Evolutionary conservation across 2,329 filamentous ascomycete genomes (phyloP), one percentile per base, ranked within the genome.

Genomic region (Exophiala bonariae): DNA sequence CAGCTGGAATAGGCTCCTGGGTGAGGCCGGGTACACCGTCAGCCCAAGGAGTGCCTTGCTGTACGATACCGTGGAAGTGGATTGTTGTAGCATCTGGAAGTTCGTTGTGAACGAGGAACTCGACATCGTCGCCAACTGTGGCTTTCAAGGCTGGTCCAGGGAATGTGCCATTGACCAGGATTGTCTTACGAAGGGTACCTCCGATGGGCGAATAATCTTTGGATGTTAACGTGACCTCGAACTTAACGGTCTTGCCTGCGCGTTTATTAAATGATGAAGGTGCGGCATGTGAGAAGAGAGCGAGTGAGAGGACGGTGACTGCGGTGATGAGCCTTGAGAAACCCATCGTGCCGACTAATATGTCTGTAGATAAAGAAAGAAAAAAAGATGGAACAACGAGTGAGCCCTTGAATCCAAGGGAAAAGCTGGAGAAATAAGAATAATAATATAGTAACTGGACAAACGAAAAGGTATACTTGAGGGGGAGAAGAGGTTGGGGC

Each of bases 51-150:
- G 85, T 87, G 9, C 85, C 85, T 56, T 88, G 87, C 62, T 89
- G 86, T 59, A 82, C 89, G 54, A 92, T 75, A 9, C 87, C 87
- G 57, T 92, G 87, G 64, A 87, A 91, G 62, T 92, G 87, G 4
- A 91, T 73, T 26, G 84, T 85, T 9, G 76, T 79, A 56, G 79
- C 64, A 55, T 89, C 87, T 11, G 73, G 71, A 1, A 86, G 80
- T 13, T 78, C 73, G 57, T 92, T 92, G 56, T 80, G 70, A 37
- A 89, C 74, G 20, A 87, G 80, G 36, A 91, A 80, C 36, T 88
- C 65, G 6, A 93, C 65, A 1, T 76, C 80, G 56, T 93, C 87
- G 16, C 85, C 86, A 54, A 87, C 82, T 54, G 86, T 88, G 52
- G 82, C 81, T 55, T 87, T 80, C 38, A 93, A 80, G 35, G 86